phyloP scores from a whole-genome alignment of 2,329 filamentous ascomycete genomes.

The Aspergillus hortae region DNA sequence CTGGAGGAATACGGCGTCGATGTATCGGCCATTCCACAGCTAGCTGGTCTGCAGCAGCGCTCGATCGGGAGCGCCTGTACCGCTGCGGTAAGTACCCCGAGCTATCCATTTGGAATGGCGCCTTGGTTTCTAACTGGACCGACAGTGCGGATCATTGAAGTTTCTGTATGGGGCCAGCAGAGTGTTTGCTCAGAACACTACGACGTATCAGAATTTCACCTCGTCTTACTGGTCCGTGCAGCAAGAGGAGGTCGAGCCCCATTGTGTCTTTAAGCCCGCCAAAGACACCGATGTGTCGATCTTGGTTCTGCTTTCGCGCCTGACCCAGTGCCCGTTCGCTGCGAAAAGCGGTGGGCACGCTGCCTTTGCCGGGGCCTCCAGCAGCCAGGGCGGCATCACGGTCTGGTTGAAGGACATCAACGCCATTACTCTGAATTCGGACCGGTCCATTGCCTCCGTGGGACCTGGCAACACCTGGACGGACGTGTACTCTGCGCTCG shows the following conservation, averaged over 20 bases:
- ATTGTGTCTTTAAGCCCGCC: constrained; percentile 32
- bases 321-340: constrained; percentile 46
- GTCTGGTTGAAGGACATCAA: constrained; percentile 32
- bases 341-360: constrained; percentile 58
- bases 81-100: neutral
- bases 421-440: constrained; percentile 22
- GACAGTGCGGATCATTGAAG: neutral
- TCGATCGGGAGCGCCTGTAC: neutral
- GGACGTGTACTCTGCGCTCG: constrained; percentile 30
- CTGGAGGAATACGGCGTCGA: neutral
- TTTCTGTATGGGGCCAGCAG: constrained; percentile 11
- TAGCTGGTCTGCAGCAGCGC: neutral
- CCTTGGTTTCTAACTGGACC: neutral
- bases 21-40: neutral
- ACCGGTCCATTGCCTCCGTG: constrained; percentile 26
- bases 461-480: constrained; percentile 35
- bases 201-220: constrained; percentile 18
- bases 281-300: constrained; percentile 27
- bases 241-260: constrained; percentile 31
- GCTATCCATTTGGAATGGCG: neutral
- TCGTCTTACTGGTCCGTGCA: constrained; percentile 35
- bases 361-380: constrained; percentile 53
- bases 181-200: constrained; percentile 14
- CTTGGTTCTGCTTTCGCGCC: constrained; percentile 27
- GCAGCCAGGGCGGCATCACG: constrained; percentile 41